Evolutionary conservation across 2,329 filamentous ascomycete genomes (phyloP), one percentile per base, ranked within the genome.

Genomic region (Lasiodiplodia sp.): DNA sequence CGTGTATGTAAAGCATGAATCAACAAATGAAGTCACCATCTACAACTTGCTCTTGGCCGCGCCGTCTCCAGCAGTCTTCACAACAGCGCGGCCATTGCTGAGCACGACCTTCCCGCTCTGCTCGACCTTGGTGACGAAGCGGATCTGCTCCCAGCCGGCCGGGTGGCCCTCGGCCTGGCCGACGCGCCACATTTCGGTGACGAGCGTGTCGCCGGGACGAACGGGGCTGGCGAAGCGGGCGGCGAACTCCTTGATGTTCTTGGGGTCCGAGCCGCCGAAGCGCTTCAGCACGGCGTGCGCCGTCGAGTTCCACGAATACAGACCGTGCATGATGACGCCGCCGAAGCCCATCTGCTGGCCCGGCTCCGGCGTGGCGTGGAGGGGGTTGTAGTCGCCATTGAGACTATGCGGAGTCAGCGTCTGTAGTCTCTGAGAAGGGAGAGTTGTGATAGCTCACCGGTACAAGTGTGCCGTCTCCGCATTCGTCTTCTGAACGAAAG

Each of bases 381-480:
- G 89, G 34, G 94, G 94, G 83, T 97, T 97, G 82, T 97, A 97
- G 83, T 97, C 94, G 72, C 94, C 94, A 75, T 97, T 97, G 63
- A 97, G 87, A 71, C 93, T 87, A 71, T 77, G 75, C 47, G 53
- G 1, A 3, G 14, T n/a, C 5, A 12, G 21, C 69, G 11, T 65
- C 40, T 3, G 1, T 21, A 23, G 60, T 49, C 23, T 49, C 53
- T n/a, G 7, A 55, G n/a, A 10, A 56, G 37, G 23, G 28, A 25
- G 4, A 40, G 25, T 7, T n/a, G 18, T 18, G 14, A 21, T 21
- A 63, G 53, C 47, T 37, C 23, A 64, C 62, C 67, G 67, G 40
- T 68, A 68, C 51, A 68, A 31, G 58, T 68, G 87, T 10, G 92
- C 88, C 4, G 92, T 92, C 82, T 94, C 89, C 66, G 83, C 77